Conservation (phyloP, 2,329 filamentous ascomycete species). For the Arthrocladium fulminans region DNA sequence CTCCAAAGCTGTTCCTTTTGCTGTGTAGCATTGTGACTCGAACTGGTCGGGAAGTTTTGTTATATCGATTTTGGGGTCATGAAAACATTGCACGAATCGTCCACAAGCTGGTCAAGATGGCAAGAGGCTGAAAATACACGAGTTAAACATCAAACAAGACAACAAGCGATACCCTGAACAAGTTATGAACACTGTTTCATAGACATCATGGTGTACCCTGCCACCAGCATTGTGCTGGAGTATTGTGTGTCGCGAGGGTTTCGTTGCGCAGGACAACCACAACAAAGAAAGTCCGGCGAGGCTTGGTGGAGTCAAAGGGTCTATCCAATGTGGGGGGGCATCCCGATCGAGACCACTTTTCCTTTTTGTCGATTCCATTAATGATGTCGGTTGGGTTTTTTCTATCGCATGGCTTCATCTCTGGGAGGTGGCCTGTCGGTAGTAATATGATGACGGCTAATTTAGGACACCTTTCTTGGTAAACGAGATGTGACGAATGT, state of each 20-base stretch:
- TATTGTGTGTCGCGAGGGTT: neutral
- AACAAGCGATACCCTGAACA: neutral
- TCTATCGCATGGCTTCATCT: too few relatives aligned
- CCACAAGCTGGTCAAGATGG: neutral
- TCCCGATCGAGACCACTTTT: too few relatives aligned
- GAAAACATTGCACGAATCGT: slow-evolving; percentile 4
- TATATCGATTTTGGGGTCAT: neutral
- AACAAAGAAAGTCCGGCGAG: too few relatives aligned
- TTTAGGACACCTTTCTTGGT: too few relatives aligned
- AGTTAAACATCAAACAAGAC: neutral
- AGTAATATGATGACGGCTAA: too few relatives aligned
- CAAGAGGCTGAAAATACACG: neutral
- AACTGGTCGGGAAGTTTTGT: neutral
- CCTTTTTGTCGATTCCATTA: too few relatives aligned
- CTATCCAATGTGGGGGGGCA: too few relatives aligned
- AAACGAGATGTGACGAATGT: neutral
- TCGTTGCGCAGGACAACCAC: neutral
- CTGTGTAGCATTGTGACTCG: slow-evolving; percentile 30
- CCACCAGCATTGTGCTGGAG: neutral
- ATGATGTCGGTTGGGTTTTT: too few relatives aligned
- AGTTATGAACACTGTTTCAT: neutral
- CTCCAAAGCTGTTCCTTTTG: slow-evolving; percentile 27
- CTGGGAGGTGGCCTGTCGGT: too few relatives aligned
- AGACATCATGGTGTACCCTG: neutral
- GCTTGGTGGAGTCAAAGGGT: neutral